Percentiles rank a stretch among this genome's conserved stretches.
These are phyloP conservation scores for Galerina marginata DNA, from an alignment of 768 basidiomycete genomes.

Conservation along the genomic window DNA sequence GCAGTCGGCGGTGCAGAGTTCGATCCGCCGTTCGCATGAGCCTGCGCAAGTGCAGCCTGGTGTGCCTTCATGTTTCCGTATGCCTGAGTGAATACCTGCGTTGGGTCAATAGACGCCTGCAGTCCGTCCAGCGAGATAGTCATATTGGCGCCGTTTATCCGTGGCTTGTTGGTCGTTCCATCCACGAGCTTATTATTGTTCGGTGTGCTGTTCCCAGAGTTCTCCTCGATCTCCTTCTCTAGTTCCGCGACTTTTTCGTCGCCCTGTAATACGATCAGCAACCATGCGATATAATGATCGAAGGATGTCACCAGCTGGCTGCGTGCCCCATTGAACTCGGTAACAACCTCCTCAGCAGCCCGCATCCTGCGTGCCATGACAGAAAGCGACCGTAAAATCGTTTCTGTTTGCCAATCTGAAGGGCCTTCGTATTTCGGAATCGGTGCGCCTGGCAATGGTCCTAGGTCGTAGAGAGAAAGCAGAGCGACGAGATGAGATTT, in stretches of 20 bases:
- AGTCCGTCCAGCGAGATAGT: conserved; percentile 59
- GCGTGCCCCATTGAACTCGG: conserved; percentile 39
- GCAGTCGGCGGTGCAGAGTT: conserved; percentile 53
- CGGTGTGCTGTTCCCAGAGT: conserved; percentile 11
- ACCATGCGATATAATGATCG: neutral
- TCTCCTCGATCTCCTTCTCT: conserved; percentile 15
- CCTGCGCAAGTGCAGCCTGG: conserved; percentile 23
- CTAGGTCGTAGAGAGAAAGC: conserved; percentile 63
- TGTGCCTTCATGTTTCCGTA: conserved; percentile 30
- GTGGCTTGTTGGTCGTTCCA: conserved; percentile 12
- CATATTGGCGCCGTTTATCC: conserved; percentile 33
- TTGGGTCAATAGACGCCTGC: conserved; percentile 40
- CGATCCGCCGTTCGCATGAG: conserved; percentile 23
- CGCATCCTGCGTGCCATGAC: conserved; percentile 59
- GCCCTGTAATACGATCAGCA: conserved; percentile 6
- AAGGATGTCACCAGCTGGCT: conserved; percentile 14
- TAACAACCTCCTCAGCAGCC: conserved; percentile 54
- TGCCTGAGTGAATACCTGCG: conserved; percentile 36
- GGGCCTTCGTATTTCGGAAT: conserved; percentile 60
- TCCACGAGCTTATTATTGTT: conserved; percentile 17
- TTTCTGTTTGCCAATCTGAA: conserved; percentile 61
- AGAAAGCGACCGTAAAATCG: conserved; percentile 56
- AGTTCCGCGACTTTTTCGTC: conserved; percentile 17
- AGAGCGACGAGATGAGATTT: conserved; percentile 59
- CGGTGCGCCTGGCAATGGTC: conserved; percentile 52